Percentiles rank a stretch among this genome's conserved stretches.
These are phyloP conservation scores for Panellus pusillus DNA, from an alignment of 768 basidiomycete species.

Conservation along the genomic window DNA sequence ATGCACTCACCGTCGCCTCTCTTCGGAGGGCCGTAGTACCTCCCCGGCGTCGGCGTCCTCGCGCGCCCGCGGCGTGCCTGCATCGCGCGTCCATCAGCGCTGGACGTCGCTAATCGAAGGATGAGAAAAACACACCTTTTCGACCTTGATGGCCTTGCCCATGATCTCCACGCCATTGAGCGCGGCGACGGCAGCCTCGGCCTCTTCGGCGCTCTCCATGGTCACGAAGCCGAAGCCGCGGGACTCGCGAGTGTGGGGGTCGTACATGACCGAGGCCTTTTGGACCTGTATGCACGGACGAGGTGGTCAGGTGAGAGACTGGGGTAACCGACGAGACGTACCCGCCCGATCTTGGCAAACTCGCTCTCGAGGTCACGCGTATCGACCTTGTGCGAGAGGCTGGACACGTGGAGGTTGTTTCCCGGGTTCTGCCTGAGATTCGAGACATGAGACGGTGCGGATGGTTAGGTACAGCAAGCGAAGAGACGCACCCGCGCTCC, in stretches of 20 bases:
- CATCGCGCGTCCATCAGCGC: background rate
- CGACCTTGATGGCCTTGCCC: constrained; percentile 66
- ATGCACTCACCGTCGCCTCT: background rate
- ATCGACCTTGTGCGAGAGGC: constrained; percentile 58
- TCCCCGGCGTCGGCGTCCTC: background rate
- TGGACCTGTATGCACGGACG: constrained; percentile 50
- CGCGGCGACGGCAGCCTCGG: constrained; percentile 63
- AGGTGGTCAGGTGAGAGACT: too few relatives aligned
- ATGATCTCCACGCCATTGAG: constrained; percentile 62
- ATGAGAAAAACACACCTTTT: constrained; percentile 42
- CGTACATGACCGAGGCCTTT: constrained; percentile 69
- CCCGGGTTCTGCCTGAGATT: constrained; percentile 54
- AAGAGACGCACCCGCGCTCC: constrained; percentile 51
- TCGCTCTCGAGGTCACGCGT: constrained; percentile 83
- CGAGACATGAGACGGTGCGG: constrained; percentile 18
- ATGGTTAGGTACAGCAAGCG: constrained; percentile 1
- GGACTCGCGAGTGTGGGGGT: constrained; percentile 65
- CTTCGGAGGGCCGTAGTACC: background rate
- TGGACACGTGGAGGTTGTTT: constrained; percentile 62
- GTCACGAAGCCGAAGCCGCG: constrained; percentile 84
- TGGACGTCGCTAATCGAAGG: background rate
- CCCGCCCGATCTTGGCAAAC: constrained; percentile 85
- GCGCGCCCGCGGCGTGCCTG: background rate
- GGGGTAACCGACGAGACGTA: too few relatives aligned
- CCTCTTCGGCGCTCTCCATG: constrained; percentile 55